Conservation (phyloP, 257 asterid genomes). For the Solanum bulbocastanum region DNA sequence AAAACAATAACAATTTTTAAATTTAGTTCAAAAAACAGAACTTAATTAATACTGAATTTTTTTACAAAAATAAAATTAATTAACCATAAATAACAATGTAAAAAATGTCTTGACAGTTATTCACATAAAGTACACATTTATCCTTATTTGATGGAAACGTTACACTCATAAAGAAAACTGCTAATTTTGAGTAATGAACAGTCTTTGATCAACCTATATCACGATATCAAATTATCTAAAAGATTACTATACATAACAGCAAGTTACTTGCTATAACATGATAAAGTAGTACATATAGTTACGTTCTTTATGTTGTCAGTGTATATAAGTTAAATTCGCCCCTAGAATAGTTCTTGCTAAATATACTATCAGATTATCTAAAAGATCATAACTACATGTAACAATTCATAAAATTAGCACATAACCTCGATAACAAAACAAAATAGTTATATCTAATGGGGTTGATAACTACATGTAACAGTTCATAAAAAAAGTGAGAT, state of each 20-base stretch:
- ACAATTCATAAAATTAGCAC: too few species aligned
- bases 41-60: not conserved
- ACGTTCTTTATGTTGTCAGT: not conserved
- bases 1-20: not conserved
- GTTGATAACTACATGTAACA: not conserved
- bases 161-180: not conserved
- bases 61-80: not conserved
- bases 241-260: not conserved
- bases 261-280: not conserved
- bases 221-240: not conserved
- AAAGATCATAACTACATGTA: not conserved
- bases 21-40: not conserved
- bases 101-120: not conserved
- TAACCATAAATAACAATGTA: not conserved
- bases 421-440: not conserved
- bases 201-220: not conserved
- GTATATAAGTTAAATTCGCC: not conserved
- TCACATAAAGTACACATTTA: not conserved
- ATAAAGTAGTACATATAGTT: not conserved
- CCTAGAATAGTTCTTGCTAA: not conserved
- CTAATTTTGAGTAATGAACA: not conserved
- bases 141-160: not conserved
- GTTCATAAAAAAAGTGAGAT: too few species aligned
- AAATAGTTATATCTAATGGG: too few species aligned
- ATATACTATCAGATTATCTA: not conserved